These are phyloP conservation scores for Pichia sp. DNA, from an alignment of 1,139 yeast species.

Conservation along the genomic window DNA sequence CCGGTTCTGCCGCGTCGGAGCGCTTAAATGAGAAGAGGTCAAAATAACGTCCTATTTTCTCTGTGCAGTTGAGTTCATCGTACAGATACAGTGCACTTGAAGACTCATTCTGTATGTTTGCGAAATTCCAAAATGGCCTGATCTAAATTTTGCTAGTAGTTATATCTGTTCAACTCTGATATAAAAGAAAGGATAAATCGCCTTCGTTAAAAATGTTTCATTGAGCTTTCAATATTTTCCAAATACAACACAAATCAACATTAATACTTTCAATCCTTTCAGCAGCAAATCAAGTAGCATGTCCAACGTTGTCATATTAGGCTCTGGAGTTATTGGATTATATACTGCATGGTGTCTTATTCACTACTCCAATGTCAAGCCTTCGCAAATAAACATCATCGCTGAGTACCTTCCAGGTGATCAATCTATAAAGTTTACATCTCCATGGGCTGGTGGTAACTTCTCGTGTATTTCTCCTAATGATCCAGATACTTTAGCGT, in stretches of 20 bases:
- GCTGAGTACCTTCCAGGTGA: constrained; percentile 72
- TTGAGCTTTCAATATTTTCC: too few species aligned
- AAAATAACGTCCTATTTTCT: too few species aligned
- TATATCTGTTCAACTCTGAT: too few species aligned
- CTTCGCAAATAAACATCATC: constrained; percentile 43
- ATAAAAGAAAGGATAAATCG: too few species aligned
- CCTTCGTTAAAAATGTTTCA: too few species aligned
- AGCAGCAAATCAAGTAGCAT: constrained; percentile 5
- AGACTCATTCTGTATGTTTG: too few species aligned
- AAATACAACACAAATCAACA: too few species aligned
- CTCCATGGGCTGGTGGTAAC: constrained; percentile 79
- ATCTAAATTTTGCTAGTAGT: not conserved
- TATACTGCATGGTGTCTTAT: constrained; percentile 52
- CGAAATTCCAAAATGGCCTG: not conserved
- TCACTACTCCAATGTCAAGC: constrained; percentile 34
- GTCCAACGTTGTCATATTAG: constrained; percentile 23
- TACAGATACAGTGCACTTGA: too few species aligned
- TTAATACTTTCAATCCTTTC: too few species aligned
- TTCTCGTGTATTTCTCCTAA: constrained; percentile 60
- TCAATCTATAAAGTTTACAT: constrained; percentile 58
- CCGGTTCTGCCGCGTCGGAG: too few species aligned
- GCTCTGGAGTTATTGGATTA: constrained; percentile 65
- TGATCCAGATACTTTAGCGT: constrained; percentile 42
- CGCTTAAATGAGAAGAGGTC: too few species aligned
- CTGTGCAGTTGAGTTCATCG: too few species aligned